Evolutionary conservation across 768 basidiomycete species (phyloP).

Genomic region (Amanita molliuscula): DNA sequence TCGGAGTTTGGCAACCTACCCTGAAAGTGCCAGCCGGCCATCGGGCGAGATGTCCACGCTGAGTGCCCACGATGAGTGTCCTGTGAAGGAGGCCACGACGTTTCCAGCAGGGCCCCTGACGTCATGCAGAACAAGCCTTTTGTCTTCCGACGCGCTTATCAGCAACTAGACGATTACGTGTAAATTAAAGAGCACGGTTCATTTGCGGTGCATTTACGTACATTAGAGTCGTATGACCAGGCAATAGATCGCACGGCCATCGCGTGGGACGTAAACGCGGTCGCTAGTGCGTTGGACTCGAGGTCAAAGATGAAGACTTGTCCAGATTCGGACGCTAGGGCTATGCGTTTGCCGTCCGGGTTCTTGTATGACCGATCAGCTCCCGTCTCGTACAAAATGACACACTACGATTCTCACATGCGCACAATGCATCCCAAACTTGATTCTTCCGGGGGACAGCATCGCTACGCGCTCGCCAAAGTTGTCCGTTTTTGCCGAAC

Average conservation of each 20-base stretch:
- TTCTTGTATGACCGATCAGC: slow-evolving; percentile 39
- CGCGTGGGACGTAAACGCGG: slow-evolving; percentile 80
- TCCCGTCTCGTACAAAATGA: neutral
- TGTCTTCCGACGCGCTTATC: slow-evolving; percentile 88
- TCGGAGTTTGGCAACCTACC: neutral
- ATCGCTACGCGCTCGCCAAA: slow-evolving; percentile 56
- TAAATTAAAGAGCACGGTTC: neutral
- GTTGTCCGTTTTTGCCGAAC: slow-evolving; percentile 54
- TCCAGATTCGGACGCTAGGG: slow-evolving; percentile 78
- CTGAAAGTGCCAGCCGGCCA: slow-evolving; percentile 39
- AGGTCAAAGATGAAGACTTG: slow-evolving; percentile 82
- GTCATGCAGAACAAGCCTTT: slow-evolving; percentile 83
- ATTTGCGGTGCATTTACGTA: slow-evolving; percentile 24
- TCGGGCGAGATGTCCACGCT: slow-evolving; percentile 77
- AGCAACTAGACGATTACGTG: slow-evolving; percentile 43
- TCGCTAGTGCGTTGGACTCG: slow-evolving; percentile 50
- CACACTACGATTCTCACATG: slow-evolving; percentile 37
- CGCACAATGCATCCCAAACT: slow-evolving; percentile 68
- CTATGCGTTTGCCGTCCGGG: slow-evolving; percentile 77
- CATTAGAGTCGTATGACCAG: slow-evolving; percentile 87
- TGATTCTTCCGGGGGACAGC: slow-evolving; percentile 57
- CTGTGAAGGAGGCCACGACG: slow-evolving; percentile 76
- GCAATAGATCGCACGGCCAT: slow-evolving; percentile 81
- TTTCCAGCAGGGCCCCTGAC: slow-evolving; percentile 71
- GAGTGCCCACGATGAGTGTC: slow-evolving; percentile 89